Evolutionary conservation across 345 rosid genomes (phyloP), one percentile per base, ranked within the genome.

Genomic region (Citrus unshiu): DNA sequence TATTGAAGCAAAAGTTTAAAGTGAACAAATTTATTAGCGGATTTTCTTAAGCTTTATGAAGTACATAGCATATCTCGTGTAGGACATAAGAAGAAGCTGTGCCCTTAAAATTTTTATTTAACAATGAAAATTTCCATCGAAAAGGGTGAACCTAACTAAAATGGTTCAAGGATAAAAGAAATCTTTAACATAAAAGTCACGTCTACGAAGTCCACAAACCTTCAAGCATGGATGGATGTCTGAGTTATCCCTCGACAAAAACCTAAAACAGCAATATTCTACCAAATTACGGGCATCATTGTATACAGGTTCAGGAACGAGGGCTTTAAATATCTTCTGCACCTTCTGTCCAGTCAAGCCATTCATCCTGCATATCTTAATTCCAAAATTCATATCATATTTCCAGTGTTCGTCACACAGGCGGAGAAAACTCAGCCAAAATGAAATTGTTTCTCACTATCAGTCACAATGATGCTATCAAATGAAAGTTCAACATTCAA

Each of bases 261-360:
- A 94, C 84, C 97, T 90, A 79, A 92, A 96, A 86, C 97, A 94
- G 87, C 97, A 94, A 78, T 96, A 96, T 68, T 96, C 99, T 85
- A 96, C 93, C 70, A 93, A 85, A 81, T 90, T 86, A 57, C 97
- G 89, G 2, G 92, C 93, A 87, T 94, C 85, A 39, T 80, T 80
- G 84, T 88, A 86, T 5, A 88, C 81, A 51, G 86, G 35, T 78
- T 87, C 93, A 77, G 91, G 85, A 81, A 91, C 95, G 69, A 93
- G 91, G 29, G 98, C 90, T 80, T 90, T 89, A 75, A 92, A 94
- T 83, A 92, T 93, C 80, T 88, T 93, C 84, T 89, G 98, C 94
- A 86, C 87, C 74, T 93, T 86, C 84, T 82, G 80, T 80, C 98
- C 99, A 61, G 95, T 92, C 85, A 89, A 77, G 60, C 99, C 98